Conservation (phyloP, 2,329 filamentous ascomycete genomes). For the Aspergillus unguis region DNA sequence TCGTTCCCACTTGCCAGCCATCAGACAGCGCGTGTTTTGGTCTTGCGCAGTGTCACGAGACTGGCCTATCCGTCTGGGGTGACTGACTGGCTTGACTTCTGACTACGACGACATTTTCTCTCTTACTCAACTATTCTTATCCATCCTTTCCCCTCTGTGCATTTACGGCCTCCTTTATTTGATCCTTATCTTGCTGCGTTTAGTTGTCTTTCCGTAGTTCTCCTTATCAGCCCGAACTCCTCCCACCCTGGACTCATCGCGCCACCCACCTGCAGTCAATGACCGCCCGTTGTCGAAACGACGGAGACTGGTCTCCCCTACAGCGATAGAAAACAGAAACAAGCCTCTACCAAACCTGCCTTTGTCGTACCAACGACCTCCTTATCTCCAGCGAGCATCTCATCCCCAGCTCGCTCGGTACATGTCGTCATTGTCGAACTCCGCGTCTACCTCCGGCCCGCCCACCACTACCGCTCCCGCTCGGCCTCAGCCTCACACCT, state of each 20-base stretch:
- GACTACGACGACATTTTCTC: not conserved
- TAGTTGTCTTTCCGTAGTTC: not conserved
- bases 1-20: not conserved
- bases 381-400: too few species aligned
- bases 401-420: constrained; percentile 3
- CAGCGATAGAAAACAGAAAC: constrained; percentile 14
- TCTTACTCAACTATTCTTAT: constrained; percentile 1
- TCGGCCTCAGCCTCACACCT: too few species aligned
- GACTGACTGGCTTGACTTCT: not conserved
- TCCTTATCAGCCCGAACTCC: constrained; percentile 2
- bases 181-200: not conserved
- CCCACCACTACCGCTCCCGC: constrained; percentile 11
- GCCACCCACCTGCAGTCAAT: constrained; percentile 27
- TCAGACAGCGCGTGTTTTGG: not conserved
- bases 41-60: constrained; percentile 16
- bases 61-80: constrained; percentile 2
- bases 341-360: not conserved
- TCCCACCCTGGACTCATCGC: constrained; percentile 23
- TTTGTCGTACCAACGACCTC: not conserved
- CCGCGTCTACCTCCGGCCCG: constrained; percentile 16
- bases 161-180: not conserved
- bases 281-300: constrained; percentile 30
- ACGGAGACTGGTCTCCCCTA: constrained; percentile 34
- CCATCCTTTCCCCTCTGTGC: not conserved
- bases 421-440: constrained; percentile 27